Conservation (phyloP, 768 basidiomycete species). For the Collybia sordida region DNA sequence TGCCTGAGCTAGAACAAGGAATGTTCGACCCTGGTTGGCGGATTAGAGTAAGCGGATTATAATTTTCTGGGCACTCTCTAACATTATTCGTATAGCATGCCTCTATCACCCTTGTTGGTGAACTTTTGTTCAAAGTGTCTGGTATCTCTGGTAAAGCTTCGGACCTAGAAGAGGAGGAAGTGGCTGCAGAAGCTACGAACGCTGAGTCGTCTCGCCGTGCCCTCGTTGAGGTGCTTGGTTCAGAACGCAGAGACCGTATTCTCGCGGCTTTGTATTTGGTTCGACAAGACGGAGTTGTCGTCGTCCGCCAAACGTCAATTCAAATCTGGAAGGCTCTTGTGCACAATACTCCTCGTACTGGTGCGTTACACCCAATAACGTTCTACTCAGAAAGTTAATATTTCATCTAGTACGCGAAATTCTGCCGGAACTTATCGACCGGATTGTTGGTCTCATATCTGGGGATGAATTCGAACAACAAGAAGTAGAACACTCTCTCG, state of each 20-base stretch:
- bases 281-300: slow-evolving; percentile 87
- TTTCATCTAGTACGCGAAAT: slow-evolving; percentile 75
- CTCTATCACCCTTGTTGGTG: slow-evolving; percentile 93
- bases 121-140: slow-evolving; percentile 93
- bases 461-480: slow-evolving; percentile 82
- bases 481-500: slow-evolving; percentile 54
- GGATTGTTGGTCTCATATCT: slow-evolving; percentile 77
- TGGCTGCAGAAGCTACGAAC: slow-evolving; percentile 56
- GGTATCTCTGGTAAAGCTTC: slow-evolving; percentile 91
- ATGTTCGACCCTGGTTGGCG: slow-evolving; percentile 97
- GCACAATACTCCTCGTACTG: slow-evolving; percentile 88
- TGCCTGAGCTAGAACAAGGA: slow-evolving; percentile 91
- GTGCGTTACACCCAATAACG: slow-evolving; percentile 38
- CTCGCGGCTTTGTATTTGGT: slow-evolving; percentile 90
- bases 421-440: slow-evolving; percentile 77
- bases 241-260: slow-evolving; percentile 87
- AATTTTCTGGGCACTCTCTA: background rate
- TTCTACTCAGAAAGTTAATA: background rate
- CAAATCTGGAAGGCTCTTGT: slow-evolving; percentile 99
- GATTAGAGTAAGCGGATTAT: slow-evolving; percentile 66
- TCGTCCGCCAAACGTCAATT: slow-evolving; percentile 87
- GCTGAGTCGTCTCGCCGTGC: slow-evolving; percentile 84
- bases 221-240: slow-evolving; percentile 84
- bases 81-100: slow-evolving; percentile 62
- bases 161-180: slow-evolving; percentile 73